Base-by-base conservation (phyloP, 83 land plant genomes). In the Diphasiastrum complanatum region DNA sequence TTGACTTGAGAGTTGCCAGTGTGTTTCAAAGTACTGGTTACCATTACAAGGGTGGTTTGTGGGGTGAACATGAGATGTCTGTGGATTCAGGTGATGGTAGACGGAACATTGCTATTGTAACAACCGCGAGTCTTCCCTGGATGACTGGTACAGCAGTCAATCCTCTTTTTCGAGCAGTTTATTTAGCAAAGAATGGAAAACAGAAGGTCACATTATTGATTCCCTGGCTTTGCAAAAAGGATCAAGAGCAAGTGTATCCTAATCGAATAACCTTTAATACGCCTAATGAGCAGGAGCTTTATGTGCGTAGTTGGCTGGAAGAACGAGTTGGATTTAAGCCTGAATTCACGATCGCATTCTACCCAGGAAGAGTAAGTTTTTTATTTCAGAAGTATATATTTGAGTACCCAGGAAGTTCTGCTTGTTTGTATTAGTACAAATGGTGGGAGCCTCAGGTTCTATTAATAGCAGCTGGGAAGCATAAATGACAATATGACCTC, bases 101-200 rank as follows among this genome's bases (percentile, higher is more conserved):
- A 54, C 83, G 95, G 22, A 79, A 92, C 72, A 84, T 92, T 65
- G 98, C 98, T 47, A 92, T 92, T 67, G 91, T 92, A 40, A 92
- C 98, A 37, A 92, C 98, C 48, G 98, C 98, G 34, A 88, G 95
- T 59, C 83, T 92, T 48, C 98, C 98, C 36, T 92, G 98, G 98
- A 85, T 92, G 98, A 92, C 98, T n/a, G 98, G 98, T 48, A 92
- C 98, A 14, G 98, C 98, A 46, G 83, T 92, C 45, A 92, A 92
- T 56, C 98, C 98, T 52, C 70, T 92, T 37, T 88, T 92, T 47
- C 81, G 98, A 35, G 98, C 98, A n/a, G 98, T 91, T 32, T 92
- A 82, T 74, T 67, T 92, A 50, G 83, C 98, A 0, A 82, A 79
- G 60, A 77, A 71, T 32, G 95, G 80, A 25, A 79, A 85, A 51